Base-by-base conservation (phyloP, 352 stramenopile genomes). In the Peronospora farinosa region DNA sequence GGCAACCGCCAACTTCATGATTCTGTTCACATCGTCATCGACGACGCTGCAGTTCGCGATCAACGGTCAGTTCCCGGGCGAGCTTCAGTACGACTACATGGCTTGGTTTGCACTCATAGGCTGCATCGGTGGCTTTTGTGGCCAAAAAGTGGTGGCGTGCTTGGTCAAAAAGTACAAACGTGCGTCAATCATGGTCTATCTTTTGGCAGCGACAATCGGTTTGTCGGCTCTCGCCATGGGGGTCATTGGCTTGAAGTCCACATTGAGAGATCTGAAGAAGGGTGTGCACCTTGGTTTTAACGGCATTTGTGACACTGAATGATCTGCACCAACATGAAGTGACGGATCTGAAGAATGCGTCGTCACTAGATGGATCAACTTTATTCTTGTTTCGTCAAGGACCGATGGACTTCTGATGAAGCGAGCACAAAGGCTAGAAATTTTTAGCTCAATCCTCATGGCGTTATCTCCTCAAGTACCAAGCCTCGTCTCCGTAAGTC, bases 1-100 rank as follows among this genome's bases (percentile, higher is more conserved):
- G 5, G 92, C 92, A 16, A 97, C 94, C 1, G 92, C 90, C 30
- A 96, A 93, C 51, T 93, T 86, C 60, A 93, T 93, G 82, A 89
- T 93, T 40, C 51, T 93, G 7, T 93, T 88, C 63, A 93, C 82
- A 7, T 95, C 91, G n/a, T 91, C 95, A 17, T 96, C 94, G 0
- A 98, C 95, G 5, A 98, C 95, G 23, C 63, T 93, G 37, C 82
- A 88, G 52, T 93, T 93, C 48, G 74, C 77, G 5, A 86, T 91
- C 44, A 79, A 81, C 7, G 82, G 82, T 0, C 80, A 88, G 57
- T 91, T 89, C 43, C 82, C 79, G 3, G 79, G 80, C 12, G 56
- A 71, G 30, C 60, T 63, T 11, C 82, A 92, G 72, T 88, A 83
- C 57, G 91, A 98, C 62, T 98, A 98, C 67, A 95, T 84, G 10